Base-by-base conservation (phyloP, 192 early-diverging fungal genomes). In the Geranomyces michiganensis region DNA sequence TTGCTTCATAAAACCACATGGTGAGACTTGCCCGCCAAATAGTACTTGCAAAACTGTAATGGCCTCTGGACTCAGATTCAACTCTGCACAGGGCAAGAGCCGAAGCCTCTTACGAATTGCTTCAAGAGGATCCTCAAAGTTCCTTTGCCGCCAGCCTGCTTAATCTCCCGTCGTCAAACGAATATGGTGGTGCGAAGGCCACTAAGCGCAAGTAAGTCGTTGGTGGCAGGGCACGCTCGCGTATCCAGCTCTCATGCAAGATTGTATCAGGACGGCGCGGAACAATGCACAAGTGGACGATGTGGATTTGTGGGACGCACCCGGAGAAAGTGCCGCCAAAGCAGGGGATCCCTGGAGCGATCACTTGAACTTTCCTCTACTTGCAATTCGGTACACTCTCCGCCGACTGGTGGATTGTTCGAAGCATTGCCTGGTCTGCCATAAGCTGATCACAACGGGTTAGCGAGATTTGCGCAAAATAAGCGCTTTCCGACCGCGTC, bases 381-480 rank as follows among this genome's bases (percentile, higher is more conserved):
- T 82, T 1, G 43, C 62, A 17, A 51, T 82, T 27, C 67, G 81
- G 19, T 82, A 76, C 56, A 58, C 78, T n/a, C 69, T 80, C 29
- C 66, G 80, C 13, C 56, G 81, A 31, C 67, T 82, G 45, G 41
- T 68, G 19, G 32, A 76, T 24, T 70, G 75, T 15, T 64, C 72
- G 30, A 70, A 70, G 41, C 84, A 73, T 66, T 82, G 81, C 46
- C 60, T 82, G 1, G 78, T 79, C 1, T 82, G 81, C 63, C 81
- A 82, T 47, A 62, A 62, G 53, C 49, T 60, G 21, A 71, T 73
- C 17, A 53, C 51, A 3, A 53, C 51, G 51, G 51, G 51, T 53
- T 9, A 62, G 61, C 3, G 21, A 3, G 36, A 41, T n/a, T n/a
- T n/a, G n/a, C 3, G 36, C 36, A 41, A 41, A 41, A 41, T 41